A percentile compares a stretch with the other conserved stretches of the same genome.
phyloP scores from a whole-genome alignment of 2,329 filamentous ascomycete species.

The Phaeophleospora eucalypticola region DNA sequence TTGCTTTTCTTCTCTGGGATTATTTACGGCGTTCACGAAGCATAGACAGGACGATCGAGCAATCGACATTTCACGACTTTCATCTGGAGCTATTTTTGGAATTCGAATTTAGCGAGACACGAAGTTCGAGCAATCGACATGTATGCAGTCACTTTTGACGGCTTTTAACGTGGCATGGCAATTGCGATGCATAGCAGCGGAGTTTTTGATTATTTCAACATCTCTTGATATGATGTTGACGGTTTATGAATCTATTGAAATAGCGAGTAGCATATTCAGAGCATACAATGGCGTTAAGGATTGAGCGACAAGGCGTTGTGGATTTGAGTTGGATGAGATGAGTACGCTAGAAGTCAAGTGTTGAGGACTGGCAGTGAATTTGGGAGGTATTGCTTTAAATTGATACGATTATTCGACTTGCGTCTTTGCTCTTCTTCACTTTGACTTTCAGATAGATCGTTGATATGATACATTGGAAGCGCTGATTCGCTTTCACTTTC shows the following conservation, averaged over 20 bases:
- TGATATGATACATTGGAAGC: not conserved
- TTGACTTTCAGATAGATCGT: not conserved
- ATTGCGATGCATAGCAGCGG: not conserved
- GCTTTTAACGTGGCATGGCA: not conserved
- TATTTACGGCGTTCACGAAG: too few relatives aligned
- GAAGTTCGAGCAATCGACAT: not conserved
- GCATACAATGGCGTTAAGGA: too few relatives aligned
- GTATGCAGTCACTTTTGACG: too few relatives aligned
- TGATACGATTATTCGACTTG: not conserved
- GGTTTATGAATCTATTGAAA: not conserved
- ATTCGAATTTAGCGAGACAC: conserved; percentile 4
- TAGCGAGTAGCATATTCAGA: not conserved
- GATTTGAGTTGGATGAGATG: not conserved
- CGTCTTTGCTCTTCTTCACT: not conserved
- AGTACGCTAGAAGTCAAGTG: not conserved
- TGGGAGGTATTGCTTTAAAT: not conserved
- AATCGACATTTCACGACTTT: not conserved
- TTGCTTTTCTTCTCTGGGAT: too few relatives aligned
- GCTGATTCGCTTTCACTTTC: not conserved
- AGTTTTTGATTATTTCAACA: not conserved
- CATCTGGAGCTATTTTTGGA: not conserved
- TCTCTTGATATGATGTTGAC: not conserved
- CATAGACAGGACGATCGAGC: too few relatives aligned
- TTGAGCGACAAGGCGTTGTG: too few relatives aligned
- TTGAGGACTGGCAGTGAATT: not conserved